Conservation (phyloP, 345 rosid species). For the Citrus cavaleriei region DNA sequence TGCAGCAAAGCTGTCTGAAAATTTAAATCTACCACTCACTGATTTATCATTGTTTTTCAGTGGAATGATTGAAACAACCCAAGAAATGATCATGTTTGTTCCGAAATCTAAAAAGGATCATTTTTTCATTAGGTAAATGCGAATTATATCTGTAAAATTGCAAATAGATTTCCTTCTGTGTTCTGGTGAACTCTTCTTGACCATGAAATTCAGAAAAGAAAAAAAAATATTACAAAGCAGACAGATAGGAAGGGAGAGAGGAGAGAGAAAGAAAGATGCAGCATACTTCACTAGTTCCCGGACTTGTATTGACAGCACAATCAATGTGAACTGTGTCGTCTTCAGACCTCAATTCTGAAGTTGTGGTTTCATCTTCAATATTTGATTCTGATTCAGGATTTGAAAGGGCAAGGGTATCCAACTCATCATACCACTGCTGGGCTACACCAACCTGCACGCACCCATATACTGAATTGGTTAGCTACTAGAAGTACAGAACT, state of each 20-base stretch:
- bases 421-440: conserved; percentile 89
- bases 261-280: conserved; percentile 5
- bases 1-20: not conserved
- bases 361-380: conserved; percentile 38
- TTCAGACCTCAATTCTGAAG: conserved; percentile 23
- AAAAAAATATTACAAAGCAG: not conserved
- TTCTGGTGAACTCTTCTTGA: not conserved
- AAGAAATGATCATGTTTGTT: not conserved
- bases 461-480: conserved; percentile 12
- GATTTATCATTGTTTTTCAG: not conserved
- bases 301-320: conserved; percentile 68
- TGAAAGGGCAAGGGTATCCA: conserved; percentile 76
- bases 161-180: not conserved
- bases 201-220: not conserved
- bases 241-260: not conserved
- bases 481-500: not conserved
- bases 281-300: conserved; percentile 86
- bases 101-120: not conserved
- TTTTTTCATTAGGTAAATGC: not conserved
- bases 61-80: not conserved
- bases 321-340: conserved; percentile 49
- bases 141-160: not conserved
- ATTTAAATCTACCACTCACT: not conserved
- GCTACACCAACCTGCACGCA: conserved; percentile 71
- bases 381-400: conserved; percentile 36